A percentile compares a stretch with the other conserved stretches of the same genome.
Evolutionary conservation across 305 asterid genomes (phyloP).

Genomic region (Petunia hybrid): DNA sequence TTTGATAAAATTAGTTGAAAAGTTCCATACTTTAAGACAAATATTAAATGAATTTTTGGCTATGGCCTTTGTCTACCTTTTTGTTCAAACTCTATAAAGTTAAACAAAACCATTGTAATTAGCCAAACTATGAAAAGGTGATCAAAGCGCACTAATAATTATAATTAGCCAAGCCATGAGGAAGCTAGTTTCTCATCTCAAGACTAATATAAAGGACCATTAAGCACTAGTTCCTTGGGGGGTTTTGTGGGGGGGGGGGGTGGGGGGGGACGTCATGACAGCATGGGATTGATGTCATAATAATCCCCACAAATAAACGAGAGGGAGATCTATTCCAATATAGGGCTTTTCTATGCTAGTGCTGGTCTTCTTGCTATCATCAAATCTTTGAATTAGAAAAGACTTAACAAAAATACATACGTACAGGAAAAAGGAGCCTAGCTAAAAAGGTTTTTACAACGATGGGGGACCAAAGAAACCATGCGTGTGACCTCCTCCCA

Average conservation of each 20-base stretch:
- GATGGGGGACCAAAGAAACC: slow-evolving; percentile 74
- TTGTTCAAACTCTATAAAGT: slow-evolving; percentile 15
- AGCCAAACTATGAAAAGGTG: slow-evolving; percentile 24
- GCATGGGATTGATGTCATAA: slow-evolving; percentile 77
- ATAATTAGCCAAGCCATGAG: slow-evolving; percentile 25
- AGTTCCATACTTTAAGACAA: background rate
- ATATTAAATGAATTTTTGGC: background rate
- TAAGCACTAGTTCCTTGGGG: slow-evolving; percentile 12
- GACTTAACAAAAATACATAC: slow-evolving; percentile 8
- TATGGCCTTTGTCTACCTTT: background rate
- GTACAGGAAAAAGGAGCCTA: slow-evolving; percentile 22
- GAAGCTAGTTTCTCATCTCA: slow-evolving; percentile 24
- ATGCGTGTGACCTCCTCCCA: slow-evolving; percentile 68
- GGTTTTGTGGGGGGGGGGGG: slow-evolving; percentile 2
- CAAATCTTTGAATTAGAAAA: slow-evolving; percentile 46
- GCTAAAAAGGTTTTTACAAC: slow-evolving; percentile 32
- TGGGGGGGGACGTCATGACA: slow-evolving; percentile 58
- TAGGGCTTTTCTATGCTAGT: slow-evolving; percentile 39
- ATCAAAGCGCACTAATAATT: slow-evolving; percentile 3
- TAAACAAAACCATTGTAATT: slow-evolving; percentile 10
- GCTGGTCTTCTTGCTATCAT: slow-evolving; percentile 59
- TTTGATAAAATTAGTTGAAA: background rate
- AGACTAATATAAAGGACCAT: background rate
- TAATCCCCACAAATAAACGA: slow-evolving; percentile 52
- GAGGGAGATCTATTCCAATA: slow-evolving; percentile 39